Percentiles rank a stretch among this genome's conserved stretches.
Evolutionary conservation across 2,329 filamentous ascomycete species (phyloP).

Genomic region (Ceratocystis harringtonii): DNA sequence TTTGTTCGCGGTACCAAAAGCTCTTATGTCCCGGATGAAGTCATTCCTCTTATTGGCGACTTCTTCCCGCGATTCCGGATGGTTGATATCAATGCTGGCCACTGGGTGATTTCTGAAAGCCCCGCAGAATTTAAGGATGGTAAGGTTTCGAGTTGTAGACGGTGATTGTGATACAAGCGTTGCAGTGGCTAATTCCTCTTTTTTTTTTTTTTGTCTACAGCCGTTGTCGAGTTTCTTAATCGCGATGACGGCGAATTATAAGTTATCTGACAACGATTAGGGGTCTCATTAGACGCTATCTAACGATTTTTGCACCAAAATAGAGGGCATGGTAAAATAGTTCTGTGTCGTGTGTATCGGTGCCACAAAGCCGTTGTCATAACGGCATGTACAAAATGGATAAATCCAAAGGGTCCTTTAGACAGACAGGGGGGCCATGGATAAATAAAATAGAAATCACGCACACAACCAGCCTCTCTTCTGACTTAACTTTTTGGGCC

Average conservation of each 20-base stretch:
- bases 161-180: not conserved
- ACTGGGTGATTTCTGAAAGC: constrained; percentile 84
- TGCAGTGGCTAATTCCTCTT: constrained; percentile 1
- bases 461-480: not conserved
- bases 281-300: not conserved
- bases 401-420: not conserved
- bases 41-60: constrained; percentile 59
- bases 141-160: constrained; percentile 27
- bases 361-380: too few species aligned
- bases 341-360: too few species aligned
- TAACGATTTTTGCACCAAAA: not conserved
- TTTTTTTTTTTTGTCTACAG: constrained; percentile 25
- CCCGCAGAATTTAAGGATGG: constrained; percentile 63
- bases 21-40: constrained; percentile 67
- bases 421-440: not conserved
- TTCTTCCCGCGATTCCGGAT: constrained; percentile 70
- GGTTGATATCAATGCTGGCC: constrained; percentile 60
- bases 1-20: constrained; percentile 68
- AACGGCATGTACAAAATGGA: too few species aligned
- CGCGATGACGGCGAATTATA: constrained; percentile 29
- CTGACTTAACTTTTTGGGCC: constrained; percentile 16
- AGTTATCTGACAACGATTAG: not conserved
- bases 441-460: not conserved
- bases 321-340: too few species aligned
- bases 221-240: constrained; percentile 47